These are phyloP conservation scores for Xylaria sp. DNA, from an alignment of 2,329 filamentous ascomycete genomes.

Conservation along the genomic window DNA sequence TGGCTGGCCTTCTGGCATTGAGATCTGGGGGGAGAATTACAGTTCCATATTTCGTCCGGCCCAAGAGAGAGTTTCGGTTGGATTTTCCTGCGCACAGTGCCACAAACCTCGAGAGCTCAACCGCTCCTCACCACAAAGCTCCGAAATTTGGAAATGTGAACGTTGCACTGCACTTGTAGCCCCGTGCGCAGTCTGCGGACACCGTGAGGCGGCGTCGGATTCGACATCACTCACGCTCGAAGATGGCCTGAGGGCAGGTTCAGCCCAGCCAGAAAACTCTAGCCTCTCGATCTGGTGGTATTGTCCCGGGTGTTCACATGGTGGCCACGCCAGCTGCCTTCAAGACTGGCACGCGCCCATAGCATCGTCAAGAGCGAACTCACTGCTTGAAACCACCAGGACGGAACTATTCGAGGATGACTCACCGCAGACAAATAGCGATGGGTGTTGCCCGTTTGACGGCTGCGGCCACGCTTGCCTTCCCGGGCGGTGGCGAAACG, in stretches of 20 bases:
- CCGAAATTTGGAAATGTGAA: constrained; percentile 63
- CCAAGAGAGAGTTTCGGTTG: constrained; percentile 60
- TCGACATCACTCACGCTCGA: constrained; percentile 33
- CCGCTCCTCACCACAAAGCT: constrained; percentile 48
- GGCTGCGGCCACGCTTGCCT: constrained; percentile 69
- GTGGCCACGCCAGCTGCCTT: constrained; percentile 66
- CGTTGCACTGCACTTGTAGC: constrained; percentile 59
- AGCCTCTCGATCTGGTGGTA: constrained; percentile 64
- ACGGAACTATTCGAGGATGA: constrained; percentile 32
- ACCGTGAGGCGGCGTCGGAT: constrained; percentile 53
- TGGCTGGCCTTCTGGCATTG: constrained; percentile 60
- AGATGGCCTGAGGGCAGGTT: constrained; percentile 29
- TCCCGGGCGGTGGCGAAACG: constrained; percentile 60
- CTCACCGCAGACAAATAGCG: constrained; percentile 50
- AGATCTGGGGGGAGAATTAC: constrained; percentile 61
- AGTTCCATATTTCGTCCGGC: constrained; percentile 58
- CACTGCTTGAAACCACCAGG: constrained; percentile 5
- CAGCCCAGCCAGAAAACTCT: constrained; percentile 31
- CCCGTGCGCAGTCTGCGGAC: constrained; percentile 64
- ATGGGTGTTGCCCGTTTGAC: constrained; percentile 68
- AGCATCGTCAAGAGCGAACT: constrained; percentile 5
- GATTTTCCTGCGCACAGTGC: constrained; percentile 61
- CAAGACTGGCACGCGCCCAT: constrained; percentile 61
- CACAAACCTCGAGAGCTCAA: constrained; percentile 62
- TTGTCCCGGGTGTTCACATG: constrained; percentile 66